A percentile compares a stretch with the other conserved stretches of the same genome.
Evolutionary conservation across 208 protist species (phyloP).

Genomic region (Phytomonas sp.): DNA sequence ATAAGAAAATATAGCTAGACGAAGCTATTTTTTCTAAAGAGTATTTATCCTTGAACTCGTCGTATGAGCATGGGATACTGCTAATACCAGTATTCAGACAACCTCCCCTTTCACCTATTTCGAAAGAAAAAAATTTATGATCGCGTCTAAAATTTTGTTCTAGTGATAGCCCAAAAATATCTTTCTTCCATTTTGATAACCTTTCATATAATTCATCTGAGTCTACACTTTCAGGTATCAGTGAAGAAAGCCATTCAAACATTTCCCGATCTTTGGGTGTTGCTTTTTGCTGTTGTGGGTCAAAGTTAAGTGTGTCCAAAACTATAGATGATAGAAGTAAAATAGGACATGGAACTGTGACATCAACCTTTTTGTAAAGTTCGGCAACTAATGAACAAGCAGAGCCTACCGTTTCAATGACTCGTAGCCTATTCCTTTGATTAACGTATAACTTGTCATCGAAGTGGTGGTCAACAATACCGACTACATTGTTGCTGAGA

Average conservation of each 20-base stretch:
- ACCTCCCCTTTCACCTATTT: constrained; percentile 7
- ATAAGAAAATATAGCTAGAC: constrained; percentile 31
- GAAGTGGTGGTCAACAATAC: constrained; percentile 80
- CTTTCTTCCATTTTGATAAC: constrained; percentile 59
- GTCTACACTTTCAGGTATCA: constrained; percentile 14
- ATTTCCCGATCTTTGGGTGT: constrained; percentile 53
- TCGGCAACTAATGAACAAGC: constrained; percentile 74
- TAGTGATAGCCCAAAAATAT: constrained; percentile 60
- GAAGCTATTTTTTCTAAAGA: constrained; percentile 16
- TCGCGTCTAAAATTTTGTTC: constrained; percentile 68
- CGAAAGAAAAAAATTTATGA: constrained; percentile 71
- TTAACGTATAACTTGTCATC: constrained; percentile 54
- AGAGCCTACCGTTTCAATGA: constrained; percentile 52
- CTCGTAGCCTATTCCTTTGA: constrained; percentile 21
- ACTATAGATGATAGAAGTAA: constrained; percentile 68
- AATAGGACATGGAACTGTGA: constrained; percentile 38
- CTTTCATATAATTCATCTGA: constrained; percentile 31
- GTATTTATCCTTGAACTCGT: constrained; percentile 32
- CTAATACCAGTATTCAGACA: constrained; percentile 47
- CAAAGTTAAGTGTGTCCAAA: constrained; percentile 80
- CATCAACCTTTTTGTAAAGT: constrained; percentile 28
- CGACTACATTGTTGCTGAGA: constrained; percentile 32
- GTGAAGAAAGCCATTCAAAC: constrained; percentile 34
- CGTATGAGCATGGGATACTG: constrained; percentile 63
- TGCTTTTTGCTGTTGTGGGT: constrained; percentile 59